Evolutionary conservation across 1,284 basidiomycete genomes (phyloP).

Genomic region (Ceratobasidium sp.): DNA sequence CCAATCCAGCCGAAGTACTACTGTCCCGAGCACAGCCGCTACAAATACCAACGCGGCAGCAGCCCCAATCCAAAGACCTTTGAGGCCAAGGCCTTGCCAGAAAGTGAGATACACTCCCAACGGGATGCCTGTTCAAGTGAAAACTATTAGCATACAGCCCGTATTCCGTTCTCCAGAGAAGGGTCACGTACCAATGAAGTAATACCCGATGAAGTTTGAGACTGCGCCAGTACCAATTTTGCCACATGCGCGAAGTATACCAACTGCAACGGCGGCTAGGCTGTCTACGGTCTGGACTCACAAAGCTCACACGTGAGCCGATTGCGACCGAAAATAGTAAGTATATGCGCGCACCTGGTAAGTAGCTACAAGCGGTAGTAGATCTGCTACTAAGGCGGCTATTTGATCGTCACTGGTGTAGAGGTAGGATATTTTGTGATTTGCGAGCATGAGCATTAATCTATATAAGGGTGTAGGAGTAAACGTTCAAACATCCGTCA

Average conservation of each 20-base stretch:
- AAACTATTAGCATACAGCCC: constrained; percentile 1
- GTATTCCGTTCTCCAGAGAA: background rate
- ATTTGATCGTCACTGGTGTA: too few species aligned
- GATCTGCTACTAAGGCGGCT: too few species aligned
- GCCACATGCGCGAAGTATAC: constrained; percentile 83
- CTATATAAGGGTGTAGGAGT: too few species aligned
- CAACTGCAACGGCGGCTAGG: constrained; percentile 74
- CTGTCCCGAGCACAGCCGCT: too few species aligned
- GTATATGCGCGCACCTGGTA: too few species aligned
- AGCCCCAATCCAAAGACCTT: constrained; percentile 49
- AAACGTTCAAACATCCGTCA: too few species aligned
- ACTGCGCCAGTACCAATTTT: constrained; percentile 66
- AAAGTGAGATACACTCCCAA: constrained; percentile 25
- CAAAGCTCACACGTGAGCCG: too few species aligned
- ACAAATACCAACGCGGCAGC: constrained; percentile 39
- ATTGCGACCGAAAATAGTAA: too few species aligned
- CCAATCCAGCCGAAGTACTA: constrained; percentile 47
- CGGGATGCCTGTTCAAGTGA: background rate
- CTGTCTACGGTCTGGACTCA: constrained; percentile 72
- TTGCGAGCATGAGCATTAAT: too few species aligned
- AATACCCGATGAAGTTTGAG: constrained; percentile 63
- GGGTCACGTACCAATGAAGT: constrained; percentile 67
- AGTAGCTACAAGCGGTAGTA: too few species aligned
- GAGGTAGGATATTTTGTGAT: too few species aligned
- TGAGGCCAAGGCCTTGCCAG: constrained; percentile 33